These are phyloP conservation scores for Cicer bijugum DNA, from an alignment of 306 rosid species.

Conservation along the genomic window DNA sequence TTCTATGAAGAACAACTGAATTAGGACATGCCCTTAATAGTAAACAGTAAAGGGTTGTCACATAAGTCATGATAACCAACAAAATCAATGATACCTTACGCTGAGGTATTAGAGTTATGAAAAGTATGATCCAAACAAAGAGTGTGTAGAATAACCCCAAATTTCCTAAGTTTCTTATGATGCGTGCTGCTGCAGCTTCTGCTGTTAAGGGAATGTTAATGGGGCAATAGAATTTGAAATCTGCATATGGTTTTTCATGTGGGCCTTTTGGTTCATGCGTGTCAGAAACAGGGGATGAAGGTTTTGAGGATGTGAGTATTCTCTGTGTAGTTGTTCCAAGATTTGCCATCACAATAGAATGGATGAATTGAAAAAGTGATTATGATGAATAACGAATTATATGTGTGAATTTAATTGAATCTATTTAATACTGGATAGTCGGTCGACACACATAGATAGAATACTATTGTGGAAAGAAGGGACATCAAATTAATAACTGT, in stretches of 20 bases:
- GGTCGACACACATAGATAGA: background rate
- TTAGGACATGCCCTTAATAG: constrained; percentile 51
- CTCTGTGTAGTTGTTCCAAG: constrained; percentile 61
- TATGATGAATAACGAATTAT: background rate
- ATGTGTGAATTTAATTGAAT: background rate
- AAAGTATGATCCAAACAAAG: constrained; percentile 71
- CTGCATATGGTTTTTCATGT: constrained; percentile 31
- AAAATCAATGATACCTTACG: constrained; percentile 58
- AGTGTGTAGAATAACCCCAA: constrained; percentile 55
- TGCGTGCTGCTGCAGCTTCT: constrained; percentile 55
- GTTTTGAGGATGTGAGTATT: constrained; percentile 44
- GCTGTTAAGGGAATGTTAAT: constrained; percentile 58
- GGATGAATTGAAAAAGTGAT: constrained; percentile 13
- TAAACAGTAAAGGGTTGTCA: constrained; percentile 50
- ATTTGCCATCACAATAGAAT: constrained; percentile 48
- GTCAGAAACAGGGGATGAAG: constrained; percentile 24
- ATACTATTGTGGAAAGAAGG: background rate
- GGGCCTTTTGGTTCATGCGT: constrained; percentile 47
- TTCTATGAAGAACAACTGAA: constrained; percentile 52
- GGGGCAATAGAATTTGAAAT: constrained; percentile 48
- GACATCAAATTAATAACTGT: background rate
- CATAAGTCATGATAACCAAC: constrained; percentile 56
- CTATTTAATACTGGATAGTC: background rate
- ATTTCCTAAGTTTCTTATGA: constrained; percentile 50
- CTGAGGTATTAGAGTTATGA: constrained; percentile 59